Evolutionary conservation across 441 rosid genomes (phyloP).

Genomic region (Hypseocharis bilobata): DNA sequence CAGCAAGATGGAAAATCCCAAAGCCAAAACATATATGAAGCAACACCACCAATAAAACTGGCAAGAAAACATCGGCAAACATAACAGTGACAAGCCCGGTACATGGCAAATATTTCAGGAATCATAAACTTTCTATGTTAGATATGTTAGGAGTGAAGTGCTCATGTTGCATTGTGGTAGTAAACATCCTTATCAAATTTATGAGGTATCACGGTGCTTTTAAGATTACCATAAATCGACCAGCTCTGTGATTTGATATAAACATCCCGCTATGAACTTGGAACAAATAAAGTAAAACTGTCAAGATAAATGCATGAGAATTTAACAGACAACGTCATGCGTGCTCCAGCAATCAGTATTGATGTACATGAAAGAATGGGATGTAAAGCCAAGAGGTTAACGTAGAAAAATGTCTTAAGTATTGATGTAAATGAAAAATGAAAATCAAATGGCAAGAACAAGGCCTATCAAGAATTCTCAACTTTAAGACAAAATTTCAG

Average conservation of each 20-base stretch:
- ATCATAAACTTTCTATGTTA: not conserved
- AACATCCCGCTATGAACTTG: no score
- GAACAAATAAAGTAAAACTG: no score
- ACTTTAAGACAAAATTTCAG: not conserved
- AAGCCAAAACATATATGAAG: not conserved
- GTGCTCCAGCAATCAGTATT: no score
- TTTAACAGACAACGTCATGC: no score
- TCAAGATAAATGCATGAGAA: no score
- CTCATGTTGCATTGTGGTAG: no score
- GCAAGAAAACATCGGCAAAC: not conserved
- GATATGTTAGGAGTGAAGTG: not conserved
- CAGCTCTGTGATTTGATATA: no score
- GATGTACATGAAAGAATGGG: not conserved
- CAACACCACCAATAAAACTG: not conserved
- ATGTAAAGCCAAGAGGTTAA: not conserved
- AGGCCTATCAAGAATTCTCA: not conserved
- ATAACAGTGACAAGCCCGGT: not conserved
- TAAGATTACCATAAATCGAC: no score
- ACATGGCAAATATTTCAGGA: not conserved
- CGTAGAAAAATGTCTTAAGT: not conserved
- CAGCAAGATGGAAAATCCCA: constrained; percentile 1
- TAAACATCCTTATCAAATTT: no score
- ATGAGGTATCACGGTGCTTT: no score
- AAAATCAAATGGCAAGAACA: not conserved
- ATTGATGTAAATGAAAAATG: not conserved